A percentile compares a stretch with the other conserved stretches of the same genome.
These are phyloP conservation scores for Tylopilus balloui DNA, from an alignment of 768 basidiomycete genomes.

Conservation along the genomic window DNA sequence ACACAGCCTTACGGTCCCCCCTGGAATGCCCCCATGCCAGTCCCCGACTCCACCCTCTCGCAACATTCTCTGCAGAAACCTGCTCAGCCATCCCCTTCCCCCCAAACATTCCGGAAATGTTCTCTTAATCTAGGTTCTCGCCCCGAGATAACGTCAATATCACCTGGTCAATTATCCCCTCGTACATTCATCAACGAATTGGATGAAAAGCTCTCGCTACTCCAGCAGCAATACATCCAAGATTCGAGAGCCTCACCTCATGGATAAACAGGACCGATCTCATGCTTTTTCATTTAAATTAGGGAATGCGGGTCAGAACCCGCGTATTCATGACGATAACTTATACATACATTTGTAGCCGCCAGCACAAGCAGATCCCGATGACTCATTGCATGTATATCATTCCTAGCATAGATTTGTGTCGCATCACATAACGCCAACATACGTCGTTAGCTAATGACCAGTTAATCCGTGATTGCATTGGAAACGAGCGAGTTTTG, in stretches of 20 bases:
- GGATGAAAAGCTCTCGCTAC: constrained; percentile 18
- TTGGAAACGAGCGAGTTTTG: constrained; percentile 51
- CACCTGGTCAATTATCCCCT: constrained; percentile 12
- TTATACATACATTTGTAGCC: constrained; percentile 9
- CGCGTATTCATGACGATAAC: constrained; percentile 6
- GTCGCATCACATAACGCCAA: constrained; percentile 4
- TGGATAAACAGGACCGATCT: neutral
- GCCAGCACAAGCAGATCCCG: neutral
- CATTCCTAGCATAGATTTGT: constrained; percentile 15
- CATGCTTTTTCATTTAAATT: neutral
- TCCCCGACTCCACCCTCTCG: constrained; percentile 1
- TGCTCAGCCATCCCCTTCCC: neutral
- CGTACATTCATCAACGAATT: constrained; percentile 16
- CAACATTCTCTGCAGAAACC: constrained; percentile 1
- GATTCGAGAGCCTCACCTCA: constrained; percentile 1
- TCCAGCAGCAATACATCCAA: constrained; percentile 12
- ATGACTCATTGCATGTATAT: constrained; percentile 1
- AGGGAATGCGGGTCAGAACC: neutral
- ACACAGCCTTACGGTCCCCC: constrained; percentile 38
- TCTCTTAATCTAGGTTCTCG: neutral
- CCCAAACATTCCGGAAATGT: neutral
- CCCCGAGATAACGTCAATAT: neutral
- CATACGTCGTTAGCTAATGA: neutral
- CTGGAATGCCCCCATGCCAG: constrained; percentile 32
- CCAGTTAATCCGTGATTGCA: constrained; percentile 36